phyloP scores from a whole-genome alignment of 1,284 basidiomycete genomes.

The Cutaneotrichosporon spelunceum region DNA sequence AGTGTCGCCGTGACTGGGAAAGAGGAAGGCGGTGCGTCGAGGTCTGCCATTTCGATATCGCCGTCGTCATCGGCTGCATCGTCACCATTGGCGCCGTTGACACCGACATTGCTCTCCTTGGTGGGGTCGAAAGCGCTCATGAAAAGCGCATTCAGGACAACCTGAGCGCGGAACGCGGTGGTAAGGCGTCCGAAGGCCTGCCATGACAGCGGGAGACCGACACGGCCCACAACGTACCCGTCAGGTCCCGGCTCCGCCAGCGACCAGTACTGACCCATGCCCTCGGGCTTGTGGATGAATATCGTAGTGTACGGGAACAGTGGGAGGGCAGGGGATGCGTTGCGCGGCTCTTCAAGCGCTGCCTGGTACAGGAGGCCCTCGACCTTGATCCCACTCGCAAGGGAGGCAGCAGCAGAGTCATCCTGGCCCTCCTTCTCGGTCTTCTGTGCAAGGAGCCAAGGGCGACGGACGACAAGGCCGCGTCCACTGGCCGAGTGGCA shows the following conservation, averaged over 20 bases:
- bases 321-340: conserved; percentile 2
- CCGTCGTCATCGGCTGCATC: conserved; percentile 11
- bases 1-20: conserved; percentile 18
- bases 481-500: conserved; percentile 4
- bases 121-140: conserved; percentile 8
- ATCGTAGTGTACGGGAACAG: conserved; percentile 34
- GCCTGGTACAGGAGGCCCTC: conserved; percentile 34
- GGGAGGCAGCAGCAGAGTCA: background rate
- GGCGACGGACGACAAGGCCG: conserved; percentile 35
- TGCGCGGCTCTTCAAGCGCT: conserved; percentile 4
- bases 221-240: conserved; percentile 38
- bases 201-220: conserved; percentile 26
- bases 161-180: conserved; percentile 30
- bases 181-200: conserved; percentile 21
- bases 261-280: conserved; percentile 38
- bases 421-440: conserved; percentile 13
- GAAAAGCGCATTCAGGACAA: conserved; percentile 36
- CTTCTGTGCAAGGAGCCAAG: conserved; percentile 27
- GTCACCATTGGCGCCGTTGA: background rate
- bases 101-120: background rate
- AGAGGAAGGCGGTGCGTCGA: conserved; percentile 18
- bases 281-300: conserved; percentile 26
- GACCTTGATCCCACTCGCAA: conserved; percentile 26
- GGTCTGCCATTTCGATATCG: conserved; percentile 14
- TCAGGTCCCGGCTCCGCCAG: conserved; percentile 38